These are phyloP conservation scores for Dicorynia guianensis DNA, from an alignment of 306 rosid species.

Conservation along the genomic window DNA sequence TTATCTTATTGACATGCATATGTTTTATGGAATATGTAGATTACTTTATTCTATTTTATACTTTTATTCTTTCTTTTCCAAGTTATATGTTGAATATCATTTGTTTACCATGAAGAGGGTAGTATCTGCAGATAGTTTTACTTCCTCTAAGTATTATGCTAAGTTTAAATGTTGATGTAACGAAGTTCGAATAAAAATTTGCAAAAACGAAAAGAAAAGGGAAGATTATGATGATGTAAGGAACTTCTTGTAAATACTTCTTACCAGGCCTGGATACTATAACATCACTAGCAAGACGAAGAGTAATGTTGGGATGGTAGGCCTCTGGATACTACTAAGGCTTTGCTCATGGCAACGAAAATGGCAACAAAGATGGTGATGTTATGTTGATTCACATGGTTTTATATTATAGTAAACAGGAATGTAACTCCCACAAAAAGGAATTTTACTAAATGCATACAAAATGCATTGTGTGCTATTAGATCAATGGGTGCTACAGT, in stretches of 20 bases:
- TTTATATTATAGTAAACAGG: constrained; percentile 20
- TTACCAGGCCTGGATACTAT: neutral
- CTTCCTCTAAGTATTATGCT: neutral
- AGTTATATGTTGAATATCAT: constrained; percentile 15
- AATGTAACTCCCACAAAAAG: too few relatives aligned
- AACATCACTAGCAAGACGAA: constrained; percentile 3
- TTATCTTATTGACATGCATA: neutral
- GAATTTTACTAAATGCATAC: too few relatives aligned
- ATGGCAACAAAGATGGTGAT: too few relatives aligned
- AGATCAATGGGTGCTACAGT: too few relatives aligned
- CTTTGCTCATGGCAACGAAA: neutral
- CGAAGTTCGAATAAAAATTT: too few relatives aligned
- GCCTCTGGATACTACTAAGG: neutral
- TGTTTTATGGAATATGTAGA: neutral
- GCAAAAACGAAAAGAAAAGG: neutral
- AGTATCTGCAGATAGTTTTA: neutral
- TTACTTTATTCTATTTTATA: neutral
- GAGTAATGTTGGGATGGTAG: constrained; percentile 1
- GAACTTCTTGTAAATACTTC: neutral
- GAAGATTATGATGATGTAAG: neutral
- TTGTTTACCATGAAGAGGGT: constrained; percentile 5
- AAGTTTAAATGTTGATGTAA: too few relatives aligned
- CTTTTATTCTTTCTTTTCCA: neutral
- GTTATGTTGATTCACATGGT: neutral
- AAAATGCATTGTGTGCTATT: too few relatives aligned